These are phyloP conservation scores for Vigna trinervia DNA, from an alignment of 306 rosid species.

Conservation along the genomic window DNA sequence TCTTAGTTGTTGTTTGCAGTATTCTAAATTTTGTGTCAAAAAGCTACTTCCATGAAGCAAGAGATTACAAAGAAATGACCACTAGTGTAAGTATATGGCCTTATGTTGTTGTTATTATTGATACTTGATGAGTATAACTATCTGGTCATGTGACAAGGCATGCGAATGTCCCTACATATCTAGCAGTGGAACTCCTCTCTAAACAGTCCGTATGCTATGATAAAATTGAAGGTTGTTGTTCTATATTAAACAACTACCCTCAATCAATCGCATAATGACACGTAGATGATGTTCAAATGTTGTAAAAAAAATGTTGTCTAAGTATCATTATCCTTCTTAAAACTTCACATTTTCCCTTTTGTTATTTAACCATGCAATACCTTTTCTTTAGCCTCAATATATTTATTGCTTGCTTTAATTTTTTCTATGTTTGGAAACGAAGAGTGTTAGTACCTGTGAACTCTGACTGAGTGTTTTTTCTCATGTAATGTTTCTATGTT, in stretches of 20 bases:
- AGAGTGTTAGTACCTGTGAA: constrained; percentile 64
- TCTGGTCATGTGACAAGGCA: not conserved
- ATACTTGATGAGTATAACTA: no score
- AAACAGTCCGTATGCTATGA: constrained; percentile 13
- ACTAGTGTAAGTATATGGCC: constrained; percentile 71
- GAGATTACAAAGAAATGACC: constrained; percentile 89
- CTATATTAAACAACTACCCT: constrained; percentile 19
- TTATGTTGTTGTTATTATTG: not conserved
- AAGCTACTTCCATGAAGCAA: constrained; percentile 98
- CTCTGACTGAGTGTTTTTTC: constrained; percentile 25
- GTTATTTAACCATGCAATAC: no score
- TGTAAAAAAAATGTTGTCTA: no score
- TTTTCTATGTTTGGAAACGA: constrained; percentile 57
- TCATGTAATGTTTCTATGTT: constrained; percentile 32
- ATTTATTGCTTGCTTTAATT: no score
- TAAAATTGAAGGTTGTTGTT: constrained; percentile 26
- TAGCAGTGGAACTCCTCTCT: constrained; percentile 13
- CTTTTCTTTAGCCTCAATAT: no score
- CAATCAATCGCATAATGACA: no score
- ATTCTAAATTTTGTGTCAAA: constrained; percentile 98
- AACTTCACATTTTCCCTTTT: no score
- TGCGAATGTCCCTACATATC: not conserved
- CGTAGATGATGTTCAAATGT: no score
- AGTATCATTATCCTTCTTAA: no score
- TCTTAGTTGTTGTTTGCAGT: constrained; percentile 79